Conservation (phyloP, 2,329 filamentous ascomycete genomes). For the Pezicula rhizophila region DNA sequence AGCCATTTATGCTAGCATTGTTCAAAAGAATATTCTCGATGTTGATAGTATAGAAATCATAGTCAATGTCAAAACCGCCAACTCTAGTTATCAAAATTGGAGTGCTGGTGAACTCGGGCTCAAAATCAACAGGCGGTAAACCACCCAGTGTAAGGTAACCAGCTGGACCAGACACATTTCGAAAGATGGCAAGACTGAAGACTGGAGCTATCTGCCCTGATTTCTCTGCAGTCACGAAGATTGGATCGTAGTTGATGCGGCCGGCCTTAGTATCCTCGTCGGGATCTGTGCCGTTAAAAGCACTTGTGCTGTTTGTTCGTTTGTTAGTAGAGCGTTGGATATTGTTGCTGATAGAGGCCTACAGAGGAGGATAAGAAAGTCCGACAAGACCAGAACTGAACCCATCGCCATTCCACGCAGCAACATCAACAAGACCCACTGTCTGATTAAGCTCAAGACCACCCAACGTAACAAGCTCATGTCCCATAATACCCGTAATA, state of each 20-base stretch:
- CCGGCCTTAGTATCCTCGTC: constrained; percentile 26
- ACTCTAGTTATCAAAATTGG: constrained; percentile 8
- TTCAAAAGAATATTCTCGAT: no score
- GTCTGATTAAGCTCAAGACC: constrained; percentile 28
- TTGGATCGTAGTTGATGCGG: constrained; percentile 35
- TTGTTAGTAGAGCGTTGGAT: background rate
- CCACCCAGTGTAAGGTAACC: constrained; percentile 44
- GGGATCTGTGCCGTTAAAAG: constrained; percentile 16
- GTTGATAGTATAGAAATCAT: no score
- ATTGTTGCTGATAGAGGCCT: background rate
- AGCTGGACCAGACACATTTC: constrained; percentile 24
- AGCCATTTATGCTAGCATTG: no score
- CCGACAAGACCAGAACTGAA: constrained; percentile 43
- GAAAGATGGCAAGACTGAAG: constrained; percentile 42
- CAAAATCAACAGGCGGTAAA: constrained; percentile 35
- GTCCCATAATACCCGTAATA: background rate
- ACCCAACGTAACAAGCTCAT: background rate
- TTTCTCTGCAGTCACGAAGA: constrained; percentile 42
- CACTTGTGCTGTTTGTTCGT: constrained; percentile 19
- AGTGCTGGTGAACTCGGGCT: constrained; percentile 9
- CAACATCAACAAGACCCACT: constrained; percentile 38
- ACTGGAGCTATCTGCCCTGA: constrained; percentile 35
- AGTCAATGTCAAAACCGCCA: no score
- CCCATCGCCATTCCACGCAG: constrained; percentile 37
- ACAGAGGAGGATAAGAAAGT: constrained; percentile 40